Evolutionary conservation across 495 filamentous ascomycete genomes (phyloP), one percentile per base, ranked within the genome.

Genomic region (Penicillium samsonianum): DNA sequence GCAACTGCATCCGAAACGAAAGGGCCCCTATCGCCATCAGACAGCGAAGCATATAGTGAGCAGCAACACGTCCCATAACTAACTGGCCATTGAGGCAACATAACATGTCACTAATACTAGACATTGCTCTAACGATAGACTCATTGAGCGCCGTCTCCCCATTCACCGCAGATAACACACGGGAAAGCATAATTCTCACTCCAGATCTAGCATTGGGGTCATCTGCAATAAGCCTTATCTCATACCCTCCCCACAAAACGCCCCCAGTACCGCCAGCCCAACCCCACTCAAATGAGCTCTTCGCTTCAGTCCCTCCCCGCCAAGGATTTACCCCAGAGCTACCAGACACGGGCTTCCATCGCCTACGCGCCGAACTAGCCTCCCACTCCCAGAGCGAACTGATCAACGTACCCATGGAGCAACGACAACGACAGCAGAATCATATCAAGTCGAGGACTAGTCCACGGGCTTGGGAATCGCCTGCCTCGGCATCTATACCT

Each of bases 281-380:
- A 19, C 20, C 45, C 17, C 23, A 40, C n/a, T 31, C 59, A 50
- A 55, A 8, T 41, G 44, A 61, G 9, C 55, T 59, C 10, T 41
- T 12, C 45, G 46, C 42, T 25, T 44, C 52, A 23, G 55, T 62
- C 23, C 61, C 60, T 5, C 49, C n/a, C 12, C 41, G 45, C 17
- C 40, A 37, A 10, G 38, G 45, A 17, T 41, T 45, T 3, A 57
- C 64, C 12, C 58, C 67, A 4, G 72, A 76, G 23, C 65, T 77
- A 25, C 57, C 58, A 33, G 70, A 77, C 43, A 74, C 71, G 33
- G 68, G 60, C 5, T 67, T 74, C 63, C 61, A 65, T 48, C 67
- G 66, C 1, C 50, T 47, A 22, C 61, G 70, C 14, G 63, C 61
- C 9, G 74, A 77, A 57, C 59, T 77, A 19, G 53, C 74, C 1